A percentile compares a stretch with the other conserved stretches of the same genome.
Evolutionary conservation across 139 green algal species (phyloP).

Genomic region (Dunaliella primolecta): DNA sequence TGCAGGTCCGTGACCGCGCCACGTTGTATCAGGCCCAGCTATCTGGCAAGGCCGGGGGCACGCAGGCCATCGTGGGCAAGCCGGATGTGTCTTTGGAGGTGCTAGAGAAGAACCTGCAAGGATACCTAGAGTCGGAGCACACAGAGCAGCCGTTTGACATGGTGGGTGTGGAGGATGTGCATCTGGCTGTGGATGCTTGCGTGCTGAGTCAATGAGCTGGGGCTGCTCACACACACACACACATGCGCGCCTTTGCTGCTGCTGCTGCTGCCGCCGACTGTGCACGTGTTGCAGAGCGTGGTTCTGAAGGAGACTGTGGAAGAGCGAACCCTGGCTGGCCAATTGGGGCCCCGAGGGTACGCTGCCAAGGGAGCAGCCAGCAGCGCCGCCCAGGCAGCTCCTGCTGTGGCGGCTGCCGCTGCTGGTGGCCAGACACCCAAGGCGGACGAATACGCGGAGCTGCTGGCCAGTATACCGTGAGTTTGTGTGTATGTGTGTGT

Average conservation of each 20-base stretch:
- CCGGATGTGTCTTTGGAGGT: slow-evolving; percentile 68
- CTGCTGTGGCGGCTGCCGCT: too few species aligned
- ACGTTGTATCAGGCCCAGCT: slow-evolving; percentile 91
- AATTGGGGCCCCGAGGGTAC: background rate
- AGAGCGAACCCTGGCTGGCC: background rate
- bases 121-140: slow-evolving; percentile 69
- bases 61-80: slow-evolving; percentile 35
- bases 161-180: too few species aligned
- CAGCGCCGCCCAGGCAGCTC: too few species aligned
- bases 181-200: too few species aligned
- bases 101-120: slow-evolving; percentile 75
- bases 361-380: background rate
- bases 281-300: slow-evolving; percentile 11
- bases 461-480: slow-evolving; percentile 32
- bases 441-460: slow-evolving; percentile 40
- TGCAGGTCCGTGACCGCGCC: slow-evolving; percentile 92
- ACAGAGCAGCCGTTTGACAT: slow-evolving; percentile 75
- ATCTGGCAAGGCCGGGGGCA: slow-evolving; percentile 46
- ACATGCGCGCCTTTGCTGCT: too few species aligned
- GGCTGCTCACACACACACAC: too few species aligned
- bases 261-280: too few species aligned
- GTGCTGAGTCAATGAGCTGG: too few species aligned
- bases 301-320: background rate
- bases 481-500: too few species aligned
- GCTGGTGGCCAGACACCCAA: background rate